Conservation (phyloP, 352 stramenopile genomes). For the Blastocystis sp. region DNA sequence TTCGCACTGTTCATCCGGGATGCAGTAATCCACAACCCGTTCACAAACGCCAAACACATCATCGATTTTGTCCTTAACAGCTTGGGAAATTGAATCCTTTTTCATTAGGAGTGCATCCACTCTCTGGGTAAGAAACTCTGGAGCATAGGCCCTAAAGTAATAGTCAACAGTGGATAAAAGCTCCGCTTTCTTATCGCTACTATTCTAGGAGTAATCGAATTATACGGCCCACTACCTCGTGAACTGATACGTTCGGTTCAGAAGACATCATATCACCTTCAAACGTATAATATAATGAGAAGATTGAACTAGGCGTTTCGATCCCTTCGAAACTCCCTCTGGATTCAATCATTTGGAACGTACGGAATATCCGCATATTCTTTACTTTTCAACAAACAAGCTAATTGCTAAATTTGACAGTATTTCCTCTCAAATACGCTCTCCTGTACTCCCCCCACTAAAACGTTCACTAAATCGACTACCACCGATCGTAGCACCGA, state of each 20-base stretch:
- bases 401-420: background rate
- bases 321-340: background rate
- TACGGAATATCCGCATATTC: background rate
- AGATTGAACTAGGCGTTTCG: background rate
- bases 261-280: background rate
- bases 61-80: constrained; percentile 37
- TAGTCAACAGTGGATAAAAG: background rate
- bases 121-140: background rate
- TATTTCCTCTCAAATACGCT: constrained; percentile 28
- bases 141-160: constrained; percentile 22
- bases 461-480: background rate
- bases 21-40: constrained; percentile 39
- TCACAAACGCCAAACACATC: constrained; percentile 25
- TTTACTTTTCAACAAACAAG: constrained; percentile 29
- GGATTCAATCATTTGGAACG: background rate
- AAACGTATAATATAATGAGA: background rate
- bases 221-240: background rate
- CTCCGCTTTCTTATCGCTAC: background rate
- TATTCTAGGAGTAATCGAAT: background rate
- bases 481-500: background rate
- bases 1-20: constrained; percentile 21
- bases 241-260: background rate
- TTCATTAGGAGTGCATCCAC: background rate
- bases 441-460: background rate
- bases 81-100: background rate